Evolutionary conservation across 495 filamentous ascomycete genomes (phyloP).

Genomic region (Tuber umbilicatum): DNA sequence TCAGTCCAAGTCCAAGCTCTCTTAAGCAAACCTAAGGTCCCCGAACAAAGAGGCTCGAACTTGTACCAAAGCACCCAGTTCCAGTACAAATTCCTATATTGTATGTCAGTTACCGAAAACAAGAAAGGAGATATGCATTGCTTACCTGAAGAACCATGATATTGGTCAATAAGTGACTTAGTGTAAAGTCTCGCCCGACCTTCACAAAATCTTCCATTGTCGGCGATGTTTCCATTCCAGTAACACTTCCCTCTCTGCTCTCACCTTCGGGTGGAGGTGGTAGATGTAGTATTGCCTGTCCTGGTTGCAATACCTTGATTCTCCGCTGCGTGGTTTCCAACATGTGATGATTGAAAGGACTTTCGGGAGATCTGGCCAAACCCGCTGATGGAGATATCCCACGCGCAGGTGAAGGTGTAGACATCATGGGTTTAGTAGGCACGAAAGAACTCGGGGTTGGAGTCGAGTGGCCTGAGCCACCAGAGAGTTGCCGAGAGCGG

Average conservation of each 20-base stretch:
- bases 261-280: slow-evolving; percentile 40
- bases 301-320: slow-evolving; percentile 32
- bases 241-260: slow-evolving; percentile 42
- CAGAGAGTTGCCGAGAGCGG: slow-evolving; percentile 28
- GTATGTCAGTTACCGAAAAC: slow-evolving; percentile 47
- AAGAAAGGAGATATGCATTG: not conserved
- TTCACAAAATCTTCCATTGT: slow-evolving; percentile 15
- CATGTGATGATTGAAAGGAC: slow-evolving; percentile 29
- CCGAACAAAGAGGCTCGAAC: slow-evolving; percentile 77
- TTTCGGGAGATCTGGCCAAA: slow-evolving; percentile 32
- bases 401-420: slow-evolving; percentile 20
- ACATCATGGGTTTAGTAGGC: slow-evolving; percentile 8
- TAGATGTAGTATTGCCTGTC: slow-evolving; percentile 37
- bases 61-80: slow-evolving; percentile 80
- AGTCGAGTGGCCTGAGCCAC: slow-evolving; percentile 25
- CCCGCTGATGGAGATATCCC: slow-evolving; percentile 29
- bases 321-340: slow-evolving; percentile 33
- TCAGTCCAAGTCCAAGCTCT: not conserved
- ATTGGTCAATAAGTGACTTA: slow-evolving; percentile 84
- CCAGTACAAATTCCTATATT: slow-evolving; percentile 73
- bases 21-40: slow-evolving; percentile 62
- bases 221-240: slow-evolving; percentile 42
- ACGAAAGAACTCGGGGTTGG: slow-evolving; percentile 17
- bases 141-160: slow-evolving; percentile 57
- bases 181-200: slow-evolving; percentile 53